Evolutionary conservation across 2,329 filamentous ascomycete genomes (phyloP).

Genomic region (Botrytis hyacinthi): DNA sequence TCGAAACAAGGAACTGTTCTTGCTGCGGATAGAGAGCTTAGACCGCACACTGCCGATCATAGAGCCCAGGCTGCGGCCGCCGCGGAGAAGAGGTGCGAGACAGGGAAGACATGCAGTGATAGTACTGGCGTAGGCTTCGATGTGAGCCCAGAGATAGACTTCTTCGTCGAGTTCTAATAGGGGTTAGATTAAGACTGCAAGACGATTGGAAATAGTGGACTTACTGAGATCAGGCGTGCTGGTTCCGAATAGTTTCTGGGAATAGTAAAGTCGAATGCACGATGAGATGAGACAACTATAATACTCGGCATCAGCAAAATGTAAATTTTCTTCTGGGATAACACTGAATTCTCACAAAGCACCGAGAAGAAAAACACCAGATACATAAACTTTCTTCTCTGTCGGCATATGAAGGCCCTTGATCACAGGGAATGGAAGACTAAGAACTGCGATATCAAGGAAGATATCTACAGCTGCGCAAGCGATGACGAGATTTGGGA

Average conservation of each 20-base stretch:
- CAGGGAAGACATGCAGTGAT: slow-evolving; percentile 11
- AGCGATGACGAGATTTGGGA: slow-evolving; percentile 8
- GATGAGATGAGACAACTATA: slow-evolving; percentile 17
- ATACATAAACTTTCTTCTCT: slow-evolving; percentile 8
- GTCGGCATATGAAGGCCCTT: slow-evolving; percentile 9
- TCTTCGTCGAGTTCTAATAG: slow-evolving; percentile 2
- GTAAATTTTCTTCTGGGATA: too few relatives aligned
- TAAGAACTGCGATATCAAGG: slow-evolving; percentile 4
- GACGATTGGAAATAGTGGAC: background rate
- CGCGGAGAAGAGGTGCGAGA: slow-evolving; percentile 10
- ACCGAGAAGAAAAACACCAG: slow-evolving; percentile 13
- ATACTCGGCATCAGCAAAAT: background rate
- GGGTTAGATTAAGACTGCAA: background rate
- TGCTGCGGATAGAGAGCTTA: slow-evolving; percentile 8
- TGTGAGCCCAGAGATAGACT: slow-evolving; percentile 14
- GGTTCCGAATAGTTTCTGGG: slow-evolving; percentile 13
- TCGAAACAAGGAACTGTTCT: background rate
- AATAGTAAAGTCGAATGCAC: slow-evolving; percentile 6
- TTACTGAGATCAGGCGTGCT: slow-evolving; percentile 15
- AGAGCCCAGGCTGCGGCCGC: slow-evolving; percentile 3
- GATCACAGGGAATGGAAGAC: slow-evolving; percentile 10
- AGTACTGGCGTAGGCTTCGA: slow-evolving; percentile 8
- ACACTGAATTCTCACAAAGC: slow-evolving; percentile 1
- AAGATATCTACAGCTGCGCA: slow-evolving; percentile 12
- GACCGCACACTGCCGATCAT: slow-evolving; percentile 11